These are phyloP conservation scores for Boehmeria nivea DNA, from an alignment of 306 rosid species.

Conservation along the genomic window DNA sequence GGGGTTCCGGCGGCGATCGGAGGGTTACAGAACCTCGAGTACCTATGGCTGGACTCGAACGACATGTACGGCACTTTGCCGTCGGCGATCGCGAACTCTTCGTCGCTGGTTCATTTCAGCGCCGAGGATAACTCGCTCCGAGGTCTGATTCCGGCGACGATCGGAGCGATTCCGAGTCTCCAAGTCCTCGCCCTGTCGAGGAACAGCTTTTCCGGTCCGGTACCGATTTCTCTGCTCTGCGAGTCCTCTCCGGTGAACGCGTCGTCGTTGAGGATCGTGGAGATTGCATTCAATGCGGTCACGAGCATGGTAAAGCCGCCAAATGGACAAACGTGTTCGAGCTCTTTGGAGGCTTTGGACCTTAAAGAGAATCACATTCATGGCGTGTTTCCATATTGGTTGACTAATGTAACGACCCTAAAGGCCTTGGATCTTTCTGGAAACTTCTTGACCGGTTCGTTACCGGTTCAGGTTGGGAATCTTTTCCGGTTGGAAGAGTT, in stretches of 20 bases:
- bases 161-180: constrained; percentile 56
- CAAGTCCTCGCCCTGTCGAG: constrained; percentile 55
- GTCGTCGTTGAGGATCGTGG: constrained; percentile 40
- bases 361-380: constrained; percentile 46
- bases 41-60: constrained; percentile 56
- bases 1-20: constrained; percentile 48
- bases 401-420: constrained; percentile 41
- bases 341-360: constrained; percentile 47
- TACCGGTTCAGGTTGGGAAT: constrained; percentile 44
- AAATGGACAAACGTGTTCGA: constrained; percentile 26
- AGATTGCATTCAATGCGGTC: constrained; percentile 55
- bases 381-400: constrained; percentile 54
- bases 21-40: constrained; percentile 37
- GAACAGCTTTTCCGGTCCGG: constrained; percentile 54
- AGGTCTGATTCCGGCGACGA: constrained; percentile 58
- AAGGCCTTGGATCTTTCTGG: constrained; percentile 57
- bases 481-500: constrained; percentile 48
- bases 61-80: constrained; percentile 55
- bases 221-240: constrained; percentile 55
- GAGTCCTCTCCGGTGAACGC: constrained; percentile 10
- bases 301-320: constrained; percentile 55
- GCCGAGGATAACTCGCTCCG: constrained; percentile 51
- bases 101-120: constrained; percentile 50
- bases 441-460: constrained; percentile 48
- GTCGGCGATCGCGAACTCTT: constrained; percentile 60